phyloP scores from a whole-genome alignment of 805 yeast species.

The Debaryomyces castellii region DNA sequence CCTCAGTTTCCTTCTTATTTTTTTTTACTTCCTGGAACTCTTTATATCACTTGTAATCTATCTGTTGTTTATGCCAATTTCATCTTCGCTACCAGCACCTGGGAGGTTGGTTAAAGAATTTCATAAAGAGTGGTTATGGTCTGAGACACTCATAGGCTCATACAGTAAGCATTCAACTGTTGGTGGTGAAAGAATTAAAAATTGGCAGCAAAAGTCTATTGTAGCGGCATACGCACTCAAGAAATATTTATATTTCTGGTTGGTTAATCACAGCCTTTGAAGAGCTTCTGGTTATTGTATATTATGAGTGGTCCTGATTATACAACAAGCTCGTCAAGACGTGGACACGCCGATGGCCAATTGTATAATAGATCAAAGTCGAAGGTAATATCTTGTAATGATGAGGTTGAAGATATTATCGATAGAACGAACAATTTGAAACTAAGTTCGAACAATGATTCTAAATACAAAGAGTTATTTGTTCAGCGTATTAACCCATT shows the following conservation, averaged over 20 bases:
- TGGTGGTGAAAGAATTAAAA: too few species aligned
- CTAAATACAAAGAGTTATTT: slow-evolving; percentile 2
- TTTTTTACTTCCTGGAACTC: too few species aligned
- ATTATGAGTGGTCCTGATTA: not conserved
- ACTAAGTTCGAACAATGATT: slow-evolving; percentile 4
- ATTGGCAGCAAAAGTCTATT: not conserved
- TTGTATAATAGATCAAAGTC: not conserved
- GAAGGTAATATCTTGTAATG: not conserved
- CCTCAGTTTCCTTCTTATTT: too few species aligned
- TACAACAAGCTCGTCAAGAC: slow-evolving; percentile 3
- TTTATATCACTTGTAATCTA: too few species aligned
- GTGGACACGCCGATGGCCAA: not conserved
- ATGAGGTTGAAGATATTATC: slow-evolving; percentile 21
- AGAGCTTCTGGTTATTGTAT: not conserved
- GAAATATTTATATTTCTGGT: not conserved
- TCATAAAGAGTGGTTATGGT: too few species aligned
- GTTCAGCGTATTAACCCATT: slow-evolving; percentile 25
- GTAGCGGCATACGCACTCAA: not conserved
- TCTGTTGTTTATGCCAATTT: too few species aligned
- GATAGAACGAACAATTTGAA: slow-evolving; percentile 20
- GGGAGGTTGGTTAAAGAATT: too few species aligned
- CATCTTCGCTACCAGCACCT: too few species aligned
- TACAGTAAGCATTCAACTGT: too few species aligned
- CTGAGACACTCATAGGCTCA: too few species aligned
- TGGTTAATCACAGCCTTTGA: not conserved